Base-by-base conservation (phyloP, 2,329 filamentous ascomycete genomes). In the Xylariaceae sp. region DNA sequence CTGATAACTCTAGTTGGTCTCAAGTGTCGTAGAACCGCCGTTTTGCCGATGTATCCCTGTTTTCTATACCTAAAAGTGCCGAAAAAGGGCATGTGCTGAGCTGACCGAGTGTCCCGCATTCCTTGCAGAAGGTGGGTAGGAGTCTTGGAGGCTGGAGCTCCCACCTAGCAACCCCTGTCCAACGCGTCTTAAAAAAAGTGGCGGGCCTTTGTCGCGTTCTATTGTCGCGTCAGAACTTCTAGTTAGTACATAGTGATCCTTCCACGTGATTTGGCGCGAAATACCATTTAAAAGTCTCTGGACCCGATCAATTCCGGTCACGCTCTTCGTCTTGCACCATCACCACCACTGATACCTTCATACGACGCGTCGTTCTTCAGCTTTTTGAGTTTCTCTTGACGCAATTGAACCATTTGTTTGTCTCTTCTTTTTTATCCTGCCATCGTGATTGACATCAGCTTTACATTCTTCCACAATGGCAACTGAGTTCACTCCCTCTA, bases 401-500 rank as follows among this genome's bases (percentile, higher is more conserved):
- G 14, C 44, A 44, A 44, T 18, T 51, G 40, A 51, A 19, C 19
- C 26, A 42, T 48, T n/a, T 20, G 52, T 52, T 57, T 57, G 26
- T 32, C 52, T 54, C 21, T 44, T 37, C 20, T 44, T 54, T 47
- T 40, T 16, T 48, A 18, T 20, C 48, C 57, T 57, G 55, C 60
- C 63, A 60, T 51, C 52, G 47, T 54, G 57, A 61, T 61, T 57
- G 64, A 67, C 53, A 54, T 40, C 54, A 43, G 48, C 49, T 32
- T 26, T 46, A 54, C 26, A 47, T 48, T 51, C 47, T 29, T 47
- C 57, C 67, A 73, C 80, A 84, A 95, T 96, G 91, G 84, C 90
- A 75, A 79, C 88, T 62, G 82, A 93, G 74, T 81, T 90, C 71
- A 83, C 81, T 46, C 81, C 81, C 63, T 83, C 81, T 52, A 82